Evolutionary conservation across 352 stramenopile genomes (phyloP).

Genomic region (Phytophthora ohioensis): DNA sequence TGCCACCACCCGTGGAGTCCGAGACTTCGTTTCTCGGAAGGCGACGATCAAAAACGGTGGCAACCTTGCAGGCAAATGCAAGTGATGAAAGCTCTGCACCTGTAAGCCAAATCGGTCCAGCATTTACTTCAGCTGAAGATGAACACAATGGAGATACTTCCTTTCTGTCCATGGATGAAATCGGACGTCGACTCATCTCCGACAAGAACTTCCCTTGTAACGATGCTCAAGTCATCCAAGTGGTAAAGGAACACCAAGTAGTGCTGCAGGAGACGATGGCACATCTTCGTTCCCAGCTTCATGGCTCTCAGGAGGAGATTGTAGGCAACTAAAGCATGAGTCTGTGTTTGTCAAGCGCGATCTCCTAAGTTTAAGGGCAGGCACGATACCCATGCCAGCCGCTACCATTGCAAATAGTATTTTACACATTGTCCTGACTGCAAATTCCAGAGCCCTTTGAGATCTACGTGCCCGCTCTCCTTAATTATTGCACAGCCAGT

Average conservation of each 20-base stretch:
- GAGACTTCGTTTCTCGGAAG: slow-evolving; percentile 19
- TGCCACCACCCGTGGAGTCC: slow-evolving; percentile 39
- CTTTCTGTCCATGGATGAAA: slow-evolving; percentile 45
- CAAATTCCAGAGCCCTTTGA: slow-evolving; percentile 14
- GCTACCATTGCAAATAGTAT: slow-evolving; percentile 41
- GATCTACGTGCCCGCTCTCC: neutral
- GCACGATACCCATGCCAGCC: slow-evolving; percentile 20
- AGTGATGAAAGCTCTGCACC: neutral
- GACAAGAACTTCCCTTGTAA: slow-evolving; percentile 41
- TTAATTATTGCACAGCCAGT: slow-evolving; percentile 71
- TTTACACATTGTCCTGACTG: slow-evolving; percentile 29
- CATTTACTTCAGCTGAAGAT: neutral
- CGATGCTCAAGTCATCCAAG: slow-evolving; percentile 32
- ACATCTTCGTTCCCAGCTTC: slow-evolving; percentile 22
- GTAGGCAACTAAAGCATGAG: neutral
- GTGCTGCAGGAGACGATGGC: slow-evolving; percentile 16
- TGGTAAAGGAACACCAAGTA: slow-evolving; percentile 42
- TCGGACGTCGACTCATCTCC: slow-evolving; percentile 37
- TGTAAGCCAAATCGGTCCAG: neutral
- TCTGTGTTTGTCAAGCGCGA: slow-evolving; percentile 5
- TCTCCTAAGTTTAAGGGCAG: slow-evolving; percentile 18
- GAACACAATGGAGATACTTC: neutral
- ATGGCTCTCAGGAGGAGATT: slow-evolving; percentile 6
- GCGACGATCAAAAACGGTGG: slow-evolving; percentile 19
- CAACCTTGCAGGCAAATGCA: neutral